These are phyloP conservation scores for Penicillium nucicola DNA, from an alignment of 495 filamentous ascomycete species.

Conservation along the genomic window DNA sequence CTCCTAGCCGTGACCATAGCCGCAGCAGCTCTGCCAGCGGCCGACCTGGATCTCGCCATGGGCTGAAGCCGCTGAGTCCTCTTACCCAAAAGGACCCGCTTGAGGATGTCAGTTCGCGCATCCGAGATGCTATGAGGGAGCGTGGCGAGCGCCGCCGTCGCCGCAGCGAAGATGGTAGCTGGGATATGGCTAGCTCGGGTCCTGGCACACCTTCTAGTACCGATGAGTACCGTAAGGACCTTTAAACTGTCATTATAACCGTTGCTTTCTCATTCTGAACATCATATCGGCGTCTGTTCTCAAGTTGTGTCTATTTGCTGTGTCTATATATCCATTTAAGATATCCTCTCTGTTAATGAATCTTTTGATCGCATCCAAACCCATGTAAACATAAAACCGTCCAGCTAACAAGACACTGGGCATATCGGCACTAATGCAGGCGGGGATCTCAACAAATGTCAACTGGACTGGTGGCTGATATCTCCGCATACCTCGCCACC, in stretches of 20 bases:
- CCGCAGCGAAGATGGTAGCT: constrained; percentile 55
- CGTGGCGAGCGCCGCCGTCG: constrained; percentile 69
- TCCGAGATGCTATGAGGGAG: constrained; percentile 85
- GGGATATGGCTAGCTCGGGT: constrained; percentile 46
- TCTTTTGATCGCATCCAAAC: not conserved
- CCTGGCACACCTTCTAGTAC: constrained; percentile 41
- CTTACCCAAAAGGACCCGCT: constrained; percentile 69
- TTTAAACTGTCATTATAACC: constrained; percentile 22
- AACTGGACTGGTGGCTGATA: not conserved
- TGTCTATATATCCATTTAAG: constrained; percentile 20
- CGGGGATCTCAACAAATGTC: not conserved
- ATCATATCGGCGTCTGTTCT: constrained; percentile 20
- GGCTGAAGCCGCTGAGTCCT: constrained; percentile 68
- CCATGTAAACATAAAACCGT: not conserved
- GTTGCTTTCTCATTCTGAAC: not conserved
- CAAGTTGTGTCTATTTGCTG: constrained; percentile 17
- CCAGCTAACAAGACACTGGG: not conserved
- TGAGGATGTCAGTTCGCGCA: constrained; percentile 79
- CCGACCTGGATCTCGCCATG: constrained; percentile 59
- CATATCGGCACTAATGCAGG: not conserved
- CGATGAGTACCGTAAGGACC: constrained; percentile 42
- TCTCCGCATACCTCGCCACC: constrained; percentile 14
- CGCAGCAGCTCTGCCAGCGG: constrained; percentile 62
- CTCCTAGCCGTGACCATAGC: constrained; percentile 62
- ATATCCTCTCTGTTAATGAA: constrained; percentile 20